A percentile compares a stretch with the other conserved stretches of the same genome.
These are phyloP conservation scores for Thalassiosira ordinaria DNA, from an alignment of 352 stramenopile genomes.

Conservation along the genomic window DNA sequence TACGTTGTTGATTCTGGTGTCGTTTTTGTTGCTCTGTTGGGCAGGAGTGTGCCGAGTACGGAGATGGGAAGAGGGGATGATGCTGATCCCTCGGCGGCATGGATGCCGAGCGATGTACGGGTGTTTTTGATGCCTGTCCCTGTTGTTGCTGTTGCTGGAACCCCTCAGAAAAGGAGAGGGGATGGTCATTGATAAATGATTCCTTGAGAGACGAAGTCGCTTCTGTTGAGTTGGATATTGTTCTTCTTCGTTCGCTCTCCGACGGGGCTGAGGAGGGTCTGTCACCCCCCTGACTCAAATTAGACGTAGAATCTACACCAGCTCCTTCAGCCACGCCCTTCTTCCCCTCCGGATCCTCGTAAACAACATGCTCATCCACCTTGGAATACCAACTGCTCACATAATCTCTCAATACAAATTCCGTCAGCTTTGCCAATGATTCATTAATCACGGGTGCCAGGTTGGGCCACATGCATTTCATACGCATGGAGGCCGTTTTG, in stretches of 20 bases:
- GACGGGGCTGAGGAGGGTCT: neutral
- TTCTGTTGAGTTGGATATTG: slow-evolving; percentile 14
- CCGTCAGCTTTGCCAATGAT: slow-evolving; percentile 74
- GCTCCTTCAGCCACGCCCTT: neutral
- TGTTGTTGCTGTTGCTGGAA: slow-evolving; percentile 1
- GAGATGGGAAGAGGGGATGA: neutral
- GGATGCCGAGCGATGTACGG: neutral
- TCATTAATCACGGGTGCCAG: slow-evolving; percentile 64
- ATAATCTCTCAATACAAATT: slow-evolving; percentile 84
- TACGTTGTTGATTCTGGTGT: slow-evolving; percentile 60
- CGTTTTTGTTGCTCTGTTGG: slow-evolving; percentile 9
- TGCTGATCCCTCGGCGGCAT: slow-evolving; percentile 10
- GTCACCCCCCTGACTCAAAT: neutral
- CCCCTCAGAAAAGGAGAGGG: slow-evolving; percentile 14
- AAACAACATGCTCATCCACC: slow-evolving; percentile 53
- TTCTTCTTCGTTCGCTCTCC: neutral
- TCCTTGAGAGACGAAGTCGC: slow-evolving; percentile 5
- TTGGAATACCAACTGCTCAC: slow-evolving; percentile 63
- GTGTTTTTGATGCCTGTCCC: neutral
- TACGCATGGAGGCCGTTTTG: slow-evolving; percentile 34
- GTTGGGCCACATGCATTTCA: slow-evolving; percentile 77
- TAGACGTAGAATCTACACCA: slow-evolving; percentile 5
- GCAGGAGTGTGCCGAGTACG: neutral
- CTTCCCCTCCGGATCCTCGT: slow-evolving; percentile 17
- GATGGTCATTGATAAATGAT: slow-evolving; percentile 1